phyloP scores from a whole-genome alignment of 768 basidiomycete species.

The Mycena leptocephala region DNA sequence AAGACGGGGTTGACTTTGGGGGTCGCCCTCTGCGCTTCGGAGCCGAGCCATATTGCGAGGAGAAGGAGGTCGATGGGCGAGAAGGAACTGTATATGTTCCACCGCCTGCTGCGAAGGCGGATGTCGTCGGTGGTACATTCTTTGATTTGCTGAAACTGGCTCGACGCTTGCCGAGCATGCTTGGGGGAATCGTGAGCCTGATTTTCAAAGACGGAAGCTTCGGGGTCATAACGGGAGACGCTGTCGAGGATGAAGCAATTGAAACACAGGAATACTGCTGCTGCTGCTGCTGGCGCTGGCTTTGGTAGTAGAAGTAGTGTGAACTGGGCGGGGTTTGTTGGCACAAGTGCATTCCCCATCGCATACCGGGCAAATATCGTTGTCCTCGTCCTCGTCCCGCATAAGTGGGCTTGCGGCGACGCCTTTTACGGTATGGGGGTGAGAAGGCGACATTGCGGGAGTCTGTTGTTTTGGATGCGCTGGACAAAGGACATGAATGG shows the following conservation, averaged over 20 bases:
- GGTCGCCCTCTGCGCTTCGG: constrained; percentile 73
- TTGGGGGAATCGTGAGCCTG: constrained; percentile 78
- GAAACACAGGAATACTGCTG: constrained; percentile 50
- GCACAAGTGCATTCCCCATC: constrained; percentile 90
- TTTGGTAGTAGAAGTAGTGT: constrained; percentile 44
- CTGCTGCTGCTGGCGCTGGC: constrained; percentile 58
- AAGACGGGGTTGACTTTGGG: constrained; percentile 61
- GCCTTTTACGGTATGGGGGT: constrained; percentile 76
- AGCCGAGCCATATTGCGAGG: constrained; percentile 33
- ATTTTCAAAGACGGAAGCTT: constrained; percentile 73
- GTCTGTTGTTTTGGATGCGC: constrained; percentile 64
- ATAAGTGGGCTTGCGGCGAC: constrained; percentile 54
- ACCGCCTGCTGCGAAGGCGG: constrained; percentile 58
- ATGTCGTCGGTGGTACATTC: constrained; percentile 53
- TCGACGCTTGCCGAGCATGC: constrained; percentile 64
- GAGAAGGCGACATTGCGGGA: constrained; percentile 79
- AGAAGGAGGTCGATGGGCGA: constrained; percentile 37
- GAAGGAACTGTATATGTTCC: constrained; percentile 40
- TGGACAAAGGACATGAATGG: constrained; percentile 31
- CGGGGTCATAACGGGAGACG: constrained; percentile 47
- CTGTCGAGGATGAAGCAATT: constrained; percentile 54
- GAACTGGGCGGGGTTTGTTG: constrained; percentile 58
- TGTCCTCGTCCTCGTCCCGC: constrained; percentile 81
- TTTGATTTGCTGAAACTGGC: constrained; percentile 48
- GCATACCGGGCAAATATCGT: constrained; percentile 93